Percentiles rank a stretch among this genome's conserved stretches.
phyloP scores from a whole-genome alignment of 176 grass and related monocot species.

The Alloteropsis semialata region DNA sequence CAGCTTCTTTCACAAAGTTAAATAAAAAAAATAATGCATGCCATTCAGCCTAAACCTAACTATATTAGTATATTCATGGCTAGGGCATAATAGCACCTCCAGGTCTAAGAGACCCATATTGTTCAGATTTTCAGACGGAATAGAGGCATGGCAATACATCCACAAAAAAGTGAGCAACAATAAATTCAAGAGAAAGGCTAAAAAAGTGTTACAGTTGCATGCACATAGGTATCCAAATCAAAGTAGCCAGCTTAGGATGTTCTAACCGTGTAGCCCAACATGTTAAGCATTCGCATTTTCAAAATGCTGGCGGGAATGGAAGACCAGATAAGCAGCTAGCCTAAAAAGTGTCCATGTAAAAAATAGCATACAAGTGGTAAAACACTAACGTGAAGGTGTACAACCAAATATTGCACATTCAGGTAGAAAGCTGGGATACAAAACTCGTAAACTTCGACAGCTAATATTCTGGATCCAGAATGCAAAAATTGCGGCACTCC shows the following conservation, averaged over 20 bases:
- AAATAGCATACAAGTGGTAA: neutral
- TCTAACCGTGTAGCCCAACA: neutral
- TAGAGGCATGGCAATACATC: neutral
- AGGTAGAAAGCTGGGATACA: neutral
- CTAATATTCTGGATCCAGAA: conserved; percentile 20
- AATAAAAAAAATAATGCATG: neutral
- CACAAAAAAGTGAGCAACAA: conserved; percentile 2
- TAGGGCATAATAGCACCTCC: neutral
- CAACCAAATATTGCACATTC: neutral
- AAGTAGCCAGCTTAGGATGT: neutral
- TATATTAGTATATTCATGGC: neutral
- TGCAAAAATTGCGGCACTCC: neutral
- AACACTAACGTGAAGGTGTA: neutral
- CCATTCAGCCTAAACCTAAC: neutral
- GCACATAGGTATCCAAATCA: neutral
- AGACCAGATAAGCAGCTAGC: conserved; percentile 1
- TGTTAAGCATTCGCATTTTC: conserved; percentile 1
- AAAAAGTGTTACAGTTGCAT: neutral
- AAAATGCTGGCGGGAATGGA: neutral
- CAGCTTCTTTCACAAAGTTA: conserved; percentile 12
- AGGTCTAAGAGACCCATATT: neutral
- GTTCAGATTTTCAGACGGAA: neutral
- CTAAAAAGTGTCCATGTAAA: neutral
- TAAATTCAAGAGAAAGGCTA: neutral
- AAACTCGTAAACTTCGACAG: neutral